These are phyloP conservation scores for Aspergillus kassunensis DNA, from an alignment of 495 filamentous ascomycete genomes.

Conservation along the genomic window DNA sequence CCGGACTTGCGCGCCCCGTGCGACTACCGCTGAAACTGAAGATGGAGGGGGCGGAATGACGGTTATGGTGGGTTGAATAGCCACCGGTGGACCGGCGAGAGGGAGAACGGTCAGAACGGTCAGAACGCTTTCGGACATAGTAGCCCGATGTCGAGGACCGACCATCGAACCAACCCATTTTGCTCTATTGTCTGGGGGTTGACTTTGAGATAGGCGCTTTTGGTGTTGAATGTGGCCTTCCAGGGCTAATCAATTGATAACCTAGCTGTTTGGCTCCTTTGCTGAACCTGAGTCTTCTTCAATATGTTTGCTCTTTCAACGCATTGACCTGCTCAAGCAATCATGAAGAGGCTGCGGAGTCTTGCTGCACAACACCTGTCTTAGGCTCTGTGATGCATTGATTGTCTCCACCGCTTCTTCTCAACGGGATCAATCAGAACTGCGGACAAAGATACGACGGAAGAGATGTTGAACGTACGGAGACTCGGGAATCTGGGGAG, in stretches of 20 bases:
- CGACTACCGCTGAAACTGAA: slow-evolving; percentile 45
- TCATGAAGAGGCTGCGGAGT: slow-evolving; percentile 22
- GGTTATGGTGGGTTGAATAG: slow-evolving; percentile 35
- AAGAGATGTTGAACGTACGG: background rate
- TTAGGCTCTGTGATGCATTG: slow-evolving; percentile 30
- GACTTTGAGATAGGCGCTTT: too few relatives aligned
- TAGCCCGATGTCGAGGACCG: slow-evolving; percentile 26
- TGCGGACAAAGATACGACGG: background rate
- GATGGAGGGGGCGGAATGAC: slow-evolving; percentile 48
- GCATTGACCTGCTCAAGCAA: slow-evolving; percentile 11
- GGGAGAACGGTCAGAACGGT: too few relatives aligned
- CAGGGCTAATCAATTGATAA: background rate
- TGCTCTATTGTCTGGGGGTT: slow-evolving; percentile 3
- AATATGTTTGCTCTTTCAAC: slow-evolving; percentile 10
- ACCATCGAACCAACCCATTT: slow-evolving; percentile 52
- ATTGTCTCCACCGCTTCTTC: slow-evolving; percentile 23
- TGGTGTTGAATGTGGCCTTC: background rate
- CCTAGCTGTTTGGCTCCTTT: too few relatives aligned
- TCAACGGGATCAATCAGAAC: slow-evolving; percentile 3
- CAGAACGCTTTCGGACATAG: slow-evolving; percentile 31
- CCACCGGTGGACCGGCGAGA: slow-evolving; percentile 29
- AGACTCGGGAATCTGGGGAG: background rate
- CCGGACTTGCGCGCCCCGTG: slow-evolving; percentile 37
- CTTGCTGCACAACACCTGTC: slow-evolving; percentile 29
- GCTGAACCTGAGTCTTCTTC: background rate